Base-by-base conservation (phyloP, 176 grass and related monocot genomes). In the Oryza meridionalis region DNA sequence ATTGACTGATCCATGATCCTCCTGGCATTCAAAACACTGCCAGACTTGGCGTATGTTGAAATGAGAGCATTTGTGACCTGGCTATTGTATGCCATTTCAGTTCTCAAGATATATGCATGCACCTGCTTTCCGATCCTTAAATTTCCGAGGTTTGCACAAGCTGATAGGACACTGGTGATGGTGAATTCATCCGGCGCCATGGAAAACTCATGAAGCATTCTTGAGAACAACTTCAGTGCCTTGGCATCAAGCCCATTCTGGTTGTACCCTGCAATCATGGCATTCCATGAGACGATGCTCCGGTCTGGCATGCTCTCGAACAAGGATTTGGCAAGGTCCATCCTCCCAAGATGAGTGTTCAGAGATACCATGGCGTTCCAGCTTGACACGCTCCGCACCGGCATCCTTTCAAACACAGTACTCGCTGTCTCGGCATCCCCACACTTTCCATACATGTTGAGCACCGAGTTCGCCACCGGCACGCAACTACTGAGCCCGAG, bases 241-340 rank as follows among this genome's bases (percentile, higher is more conserved):
- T 85, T 82, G 51, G 43, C 71, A 81, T 95, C 79, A 68, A 81
- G 59, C 59, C 87, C 77, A 17, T 93, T 98, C 78, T 93, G 91
- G 77, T 93, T 98, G 83, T 87, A 92, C 32, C 93, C 93, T 17
- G 96, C 87, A 71, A 98, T 86, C 59, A 98, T 59, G 14, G 91
- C 85, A 50, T 98, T 98, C 96, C 96, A 98, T 31, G 96, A 93
- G 71, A 98, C 86, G 19, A 87, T 82, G 55, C 47, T 91, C 45
- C 74, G 78, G 10, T 95, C 89, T 5, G 67, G 69, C 93, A 94
- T 94, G 47, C 72, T 77, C 42, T 94, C 85, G 2, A 94, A 92
- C 51, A 84, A 76, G 43, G 88, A 86, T 24, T 53, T 14, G 9
- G 90, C 93, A 86, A 88, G 88, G 59, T 92, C 90, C 93, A 92